Base-by-base conservation (phyloP, 2,329 filamentous ascomycete genomes). In the Hymenoscyphus repandus region DNA sequence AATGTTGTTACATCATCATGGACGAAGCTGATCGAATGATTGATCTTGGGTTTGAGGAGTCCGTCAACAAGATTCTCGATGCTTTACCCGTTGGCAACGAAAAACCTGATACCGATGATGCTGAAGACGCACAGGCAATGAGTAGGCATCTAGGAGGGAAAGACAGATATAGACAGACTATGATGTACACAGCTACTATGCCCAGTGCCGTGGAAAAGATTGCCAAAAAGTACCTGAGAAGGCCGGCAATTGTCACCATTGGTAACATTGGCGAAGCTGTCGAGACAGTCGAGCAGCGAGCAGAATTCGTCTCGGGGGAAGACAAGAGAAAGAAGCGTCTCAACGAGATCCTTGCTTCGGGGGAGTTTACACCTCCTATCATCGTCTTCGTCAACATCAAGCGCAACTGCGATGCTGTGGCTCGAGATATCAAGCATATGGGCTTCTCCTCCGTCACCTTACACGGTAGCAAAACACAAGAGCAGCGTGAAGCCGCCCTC, bases 181-280 rank as follows among this genome's bases (percentile, higher is more conserved):
- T 99, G 93, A 99, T 99, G 93, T 99, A 97, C 81, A 97, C 93
- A 58, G 93, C 93, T 47, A 99, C 93, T 27, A 99, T 99, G 93
- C 91, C 93, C 1, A 74, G 88, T 0, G 82, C 88, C 0, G 88
- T 99, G 13, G 93, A 99, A 68, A 88, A 88, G 56, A 97, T 99
- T 57, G 93, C 93, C n/a, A 86, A 91, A 62, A 96, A 96, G 67
- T 99, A 99, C 66, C 82, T 97, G 13, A 87, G 92, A 1, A 83
- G 93, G 11, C 93, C 93, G 0, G 93, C 93, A 17, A 93, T 91
- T 45, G 90, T 96, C 36, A 96, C 88, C 0, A 97, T 99, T 57
- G 93, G 93, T 57, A 96, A 95, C 64, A 82, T 85, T 1, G 93
- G 93, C 62, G 92, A 99, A 73, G 93, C 93, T 5, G 93, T 99